Percentiles rank a stretch among this genome's conserved stretches.
Conservation (phyloP, 139 green algal genomes). For the Asterochloris erici region DNA sequence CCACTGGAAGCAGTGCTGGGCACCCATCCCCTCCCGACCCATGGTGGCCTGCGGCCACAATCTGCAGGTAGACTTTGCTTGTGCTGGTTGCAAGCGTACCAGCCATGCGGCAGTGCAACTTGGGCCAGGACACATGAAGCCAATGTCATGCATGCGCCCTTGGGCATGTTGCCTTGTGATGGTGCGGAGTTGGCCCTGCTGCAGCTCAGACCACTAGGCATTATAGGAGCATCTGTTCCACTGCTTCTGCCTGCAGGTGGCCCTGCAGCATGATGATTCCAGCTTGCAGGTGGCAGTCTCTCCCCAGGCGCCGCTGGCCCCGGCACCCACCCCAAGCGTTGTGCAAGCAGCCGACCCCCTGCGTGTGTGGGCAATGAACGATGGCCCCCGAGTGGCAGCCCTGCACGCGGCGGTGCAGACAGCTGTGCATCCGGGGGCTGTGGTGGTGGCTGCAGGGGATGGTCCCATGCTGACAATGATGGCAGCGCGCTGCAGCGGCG, state of each 20-base stretch:
- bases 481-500: neutral
- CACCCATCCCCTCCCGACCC: conserved; percentile 18
- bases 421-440: neutral
- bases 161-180: neutral
- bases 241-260: no score
- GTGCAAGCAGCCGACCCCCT: neutral
- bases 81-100: neutral
- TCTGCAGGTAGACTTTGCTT: neutral
- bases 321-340: neutral
- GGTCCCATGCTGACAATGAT: neutral
- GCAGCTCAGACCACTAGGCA: neutral
- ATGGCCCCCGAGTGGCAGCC: neutral
- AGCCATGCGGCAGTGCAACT: neutral
- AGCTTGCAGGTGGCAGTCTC: neutral
- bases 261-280: neutral
- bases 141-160: neutral
- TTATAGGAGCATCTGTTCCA: no score
- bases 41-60: neutral
- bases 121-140: neutral
- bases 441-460: neutral
- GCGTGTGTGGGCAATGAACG: neutral
- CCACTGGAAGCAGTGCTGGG: conserved; percentile 60
- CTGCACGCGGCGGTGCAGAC: neutral
- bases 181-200: no score
- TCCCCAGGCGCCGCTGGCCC: neutral